phyloP scores from a whole-genome alignment of 1,139 yeast species.

The Candida sanyaensis region DNA sequence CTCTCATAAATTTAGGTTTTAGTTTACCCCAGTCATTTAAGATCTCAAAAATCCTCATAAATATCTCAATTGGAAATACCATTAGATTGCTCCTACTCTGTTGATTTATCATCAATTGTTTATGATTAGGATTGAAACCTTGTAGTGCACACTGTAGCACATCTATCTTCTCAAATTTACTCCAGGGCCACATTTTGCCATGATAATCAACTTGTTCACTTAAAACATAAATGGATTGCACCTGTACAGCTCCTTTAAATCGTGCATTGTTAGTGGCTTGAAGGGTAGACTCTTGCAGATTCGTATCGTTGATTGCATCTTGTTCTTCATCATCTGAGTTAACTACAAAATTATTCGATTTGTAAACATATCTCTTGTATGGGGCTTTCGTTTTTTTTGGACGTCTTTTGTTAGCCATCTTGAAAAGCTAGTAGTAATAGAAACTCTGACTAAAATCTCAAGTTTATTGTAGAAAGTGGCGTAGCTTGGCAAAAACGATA shows the following conservation, averaged over 20 bases:
- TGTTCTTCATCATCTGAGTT: conserved; percentile 39
- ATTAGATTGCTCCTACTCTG: conserved; percentile 19
- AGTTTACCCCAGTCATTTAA: conserved; percentile 35
- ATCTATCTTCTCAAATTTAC: conserved; percentile 49
- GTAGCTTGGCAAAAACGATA: no score
- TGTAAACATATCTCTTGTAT: conserved; percentile 75
- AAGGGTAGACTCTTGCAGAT: conserved; percentile 14
- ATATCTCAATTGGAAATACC: conserved; percentile 61
- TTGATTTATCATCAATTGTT: conserved; percentile 16
- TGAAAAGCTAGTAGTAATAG: no score
- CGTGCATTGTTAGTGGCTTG: conserved; percentile 26
- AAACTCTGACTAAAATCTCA: no score
- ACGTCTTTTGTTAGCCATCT: conserved; percentile 84
- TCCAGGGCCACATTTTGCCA: conserved; percentile 43
- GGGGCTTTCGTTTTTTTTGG: conserved; percentile 80
- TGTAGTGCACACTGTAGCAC: conserved; percentile 38
- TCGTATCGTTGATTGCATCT: conserved; percentile 19
- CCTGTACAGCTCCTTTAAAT: conserved; percentile 31
- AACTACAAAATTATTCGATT: conserved; percentile 42
- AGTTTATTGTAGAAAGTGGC: no score
- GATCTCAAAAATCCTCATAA: conserved; percentile 51
- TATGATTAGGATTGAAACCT: conserved; percentile 19
- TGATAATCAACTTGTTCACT: conserved; percentile 22
- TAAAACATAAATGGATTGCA: conserved; percentile 39
- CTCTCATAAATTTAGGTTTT: conserved; percentile 55